A percentile compares a stretch with the other conserved stretches of the same genome.
phyloP scores from a whole-genome alignment of 1,284 basidiomycete species.

The Neolentinus lepideus region DNA sequence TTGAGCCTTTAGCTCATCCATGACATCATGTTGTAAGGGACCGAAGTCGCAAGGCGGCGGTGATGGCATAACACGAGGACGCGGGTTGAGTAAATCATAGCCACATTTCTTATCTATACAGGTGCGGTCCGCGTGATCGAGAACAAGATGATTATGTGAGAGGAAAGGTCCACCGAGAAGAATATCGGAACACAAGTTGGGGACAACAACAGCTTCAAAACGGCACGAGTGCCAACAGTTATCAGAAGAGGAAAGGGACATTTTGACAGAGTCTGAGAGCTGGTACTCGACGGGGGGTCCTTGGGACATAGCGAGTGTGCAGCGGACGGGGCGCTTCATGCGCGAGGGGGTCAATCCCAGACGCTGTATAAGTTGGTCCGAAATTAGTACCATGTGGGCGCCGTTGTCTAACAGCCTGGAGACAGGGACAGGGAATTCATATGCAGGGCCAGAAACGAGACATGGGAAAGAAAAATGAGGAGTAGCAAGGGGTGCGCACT shows the following conservation, averaged over 20 bases:
- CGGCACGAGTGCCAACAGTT: conserved; percentile 7
- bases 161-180: conserved; percentile 23
- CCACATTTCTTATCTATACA: conserved; percentile 14
- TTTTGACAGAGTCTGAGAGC: background rate
- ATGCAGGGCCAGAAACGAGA: background rate
- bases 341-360: background rate
- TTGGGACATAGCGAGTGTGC: background rate
- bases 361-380: background rate
- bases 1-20: background rate
- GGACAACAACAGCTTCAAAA: conserved; percentile 8
- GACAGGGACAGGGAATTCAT: background rate
- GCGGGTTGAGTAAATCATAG: conserved; percentile 15
- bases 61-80: background rate
- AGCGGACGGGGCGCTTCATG: background rate
- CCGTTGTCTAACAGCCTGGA: background rate
- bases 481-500: background rate
- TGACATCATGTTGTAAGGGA: background rate
- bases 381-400: background rate
- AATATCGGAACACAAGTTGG: conserved; percentile 14
- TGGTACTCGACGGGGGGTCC: background rate
- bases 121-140: conserved; percentile 14
- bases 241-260: background rate
- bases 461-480: background rate
- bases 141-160: conserved; percentile 14
- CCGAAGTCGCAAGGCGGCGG: background rate